Evolutionary conservation across 129 eudicot species (phyloP), one percentile per base, ranked within the genome.

Genomic region (Artemisia annua): DNA sequence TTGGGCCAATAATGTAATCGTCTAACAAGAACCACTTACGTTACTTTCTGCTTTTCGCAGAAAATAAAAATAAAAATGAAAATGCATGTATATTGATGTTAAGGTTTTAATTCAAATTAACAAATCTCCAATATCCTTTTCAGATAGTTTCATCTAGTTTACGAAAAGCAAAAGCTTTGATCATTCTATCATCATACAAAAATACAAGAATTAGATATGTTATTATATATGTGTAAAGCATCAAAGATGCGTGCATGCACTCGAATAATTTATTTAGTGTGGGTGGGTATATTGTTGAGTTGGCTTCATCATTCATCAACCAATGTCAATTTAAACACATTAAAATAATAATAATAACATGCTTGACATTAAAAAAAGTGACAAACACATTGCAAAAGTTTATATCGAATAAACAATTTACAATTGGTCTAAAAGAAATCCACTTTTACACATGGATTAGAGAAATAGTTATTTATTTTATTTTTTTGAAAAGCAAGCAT

Each of bases 261-360:
- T 54, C 75, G 48, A 24, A 56, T 48, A 52, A 55, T 76, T 58
- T 76, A 60, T 57, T 57, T 75, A 48, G 51, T 46, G 60, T 48
- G 61, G 19, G 75, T 68, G 53, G 69, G 70, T 76, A 61, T 68
- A 49, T 67, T 49, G 52, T 46, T 77, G 76, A 17, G 65, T 39
- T 77, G 76, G 59, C 76, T 69, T 61, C 22, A 22, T 67, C 66
- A 35, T 70, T 62, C 18, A 77, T 52, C 59, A 61, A 70, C 81
- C 17, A 63, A 78, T 78, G 66, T 53, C 58, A 78, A 62, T 50
- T 70, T 62, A 43, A 39, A 22, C 24, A 12, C 39, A 39, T 51
- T 52, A 62, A 35, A 70, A 70, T 62, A 70, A 70, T 24, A 22
- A 70, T 7, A 70, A 62, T 46, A 78, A 70, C 76, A 63, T 78